Conservation (phyloP, 1,139 yeast species). For the Spathaspora sp. region DNA sequence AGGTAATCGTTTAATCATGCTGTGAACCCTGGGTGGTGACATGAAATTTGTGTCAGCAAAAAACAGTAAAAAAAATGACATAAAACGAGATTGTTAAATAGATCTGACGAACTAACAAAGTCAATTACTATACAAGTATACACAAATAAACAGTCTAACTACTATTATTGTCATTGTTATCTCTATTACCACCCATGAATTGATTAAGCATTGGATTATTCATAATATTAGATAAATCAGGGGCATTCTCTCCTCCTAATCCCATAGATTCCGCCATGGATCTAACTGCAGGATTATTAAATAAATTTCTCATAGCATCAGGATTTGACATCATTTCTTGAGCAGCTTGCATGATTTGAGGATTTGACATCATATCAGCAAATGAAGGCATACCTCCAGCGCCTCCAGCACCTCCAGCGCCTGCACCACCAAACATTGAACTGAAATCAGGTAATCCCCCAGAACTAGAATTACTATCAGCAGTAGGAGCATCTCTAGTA, state of each 20-base stretch:
- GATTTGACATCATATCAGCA: slow-evolving; percentile 75
- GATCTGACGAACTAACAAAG: neutral
- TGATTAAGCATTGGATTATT: slow-evolving; percentile 73
- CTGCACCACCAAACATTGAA: slow-evolving; percentile 57
- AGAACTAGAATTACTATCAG: slow-evolving; percentile 36
- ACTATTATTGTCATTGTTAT: neutral
- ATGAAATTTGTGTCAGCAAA: no score
- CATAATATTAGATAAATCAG: slow-evolving; percentile 70
- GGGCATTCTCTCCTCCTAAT: slow-evolving; percentile 53
- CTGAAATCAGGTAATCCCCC: slow-evolving; percentile 77
- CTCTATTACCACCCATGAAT: slow-evolving; percentile 45
- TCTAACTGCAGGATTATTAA: slow-evolving; percentile 77
- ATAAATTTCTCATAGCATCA: slow-evolving; percentile 67
- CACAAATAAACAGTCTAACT: neutral
- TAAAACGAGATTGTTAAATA: neutral
- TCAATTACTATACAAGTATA: no score
- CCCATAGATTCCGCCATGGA: slow-evolving; percentile 76
- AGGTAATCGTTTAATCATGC: neutral
- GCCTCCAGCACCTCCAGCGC: slow-evolving; percentile 32
- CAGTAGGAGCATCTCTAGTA: slow-evolving; percentile 19
- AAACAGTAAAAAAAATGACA: neutral
- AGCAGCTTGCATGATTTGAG: slow-evolving; percentile 90
- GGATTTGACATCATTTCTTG: slow-evolving; percentile 93
- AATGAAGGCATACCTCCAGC: slow-evolving; percentile 61
- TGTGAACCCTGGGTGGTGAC: neutral